Percentiles rank a stretch among this genome's conserved stretches.
phyloP scores from a whole-genome alignment of 768 basidiomycete genomes.

The Lentinula sp. region DNA sequence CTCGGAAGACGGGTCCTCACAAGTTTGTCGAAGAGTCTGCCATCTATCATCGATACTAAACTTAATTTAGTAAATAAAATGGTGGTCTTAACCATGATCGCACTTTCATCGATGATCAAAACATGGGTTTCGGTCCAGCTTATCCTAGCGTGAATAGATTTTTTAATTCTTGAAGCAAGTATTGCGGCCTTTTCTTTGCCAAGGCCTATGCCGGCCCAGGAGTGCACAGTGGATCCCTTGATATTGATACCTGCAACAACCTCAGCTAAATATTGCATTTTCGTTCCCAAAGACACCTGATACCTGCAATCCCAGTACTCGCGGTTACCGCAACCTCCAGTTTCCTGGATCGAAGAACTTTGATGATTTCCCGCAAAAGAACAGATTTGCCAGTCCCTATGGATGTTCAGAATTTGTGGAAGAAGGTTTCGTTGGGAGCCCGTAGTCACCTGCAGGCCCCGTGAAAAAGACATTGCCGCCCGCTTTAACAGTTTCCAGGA shows the following conservation, averaged over 20 bases:
- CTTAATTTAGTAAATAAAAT: background rate
- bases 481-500: slow-evolving; percentile 41
- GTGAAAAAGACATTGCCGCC: slow-evolving; percentile 69
- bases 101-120: slow-evolving; percentile 72
- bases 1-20: slow-evolving; percentile 21
- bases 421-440: background rate
- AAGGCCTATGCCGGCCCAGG: slow-evolving; percentile 58
- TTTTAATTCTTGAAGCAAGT: slow-evolving; percentile 30
- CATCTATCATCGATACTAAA: slow-evolving; percentile 74
- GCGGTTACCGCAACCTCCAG: slow-evolving; percentile 53
- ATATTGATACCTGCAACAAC: slow-evolving; percentile 48
- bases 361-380: slow-evolving; percentile 57
- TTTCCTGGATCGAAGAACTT: slow-evolving; percentile 18
- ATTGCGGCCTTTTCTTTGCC: slow-evolving; percentile 43
- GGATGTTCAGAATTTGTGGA: background rate
- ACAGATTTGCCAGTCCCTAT: slow-evolving; percentile 72
- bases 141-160: slow-evolving; percentile 12
- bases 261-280: background rate
- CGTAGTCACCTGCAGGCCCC: slow-evolving; percentile 55
- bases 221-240: slow-evolving; percentile 62
- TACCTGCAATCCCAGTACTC: slow-evolving; percentile 52
- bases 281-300: no score
- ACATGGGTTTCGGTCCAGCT: slow-evolving; percentile 50
- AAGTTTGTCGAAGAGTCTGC: slow-evolving; percentile 62
- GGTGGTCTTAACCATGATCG: slow-evolving; percentile 9